Evolutionary conservation across 495 filamentous ascomycete species (phyloP).

Genomic region (Clavariopsis aquatica): DNA sequence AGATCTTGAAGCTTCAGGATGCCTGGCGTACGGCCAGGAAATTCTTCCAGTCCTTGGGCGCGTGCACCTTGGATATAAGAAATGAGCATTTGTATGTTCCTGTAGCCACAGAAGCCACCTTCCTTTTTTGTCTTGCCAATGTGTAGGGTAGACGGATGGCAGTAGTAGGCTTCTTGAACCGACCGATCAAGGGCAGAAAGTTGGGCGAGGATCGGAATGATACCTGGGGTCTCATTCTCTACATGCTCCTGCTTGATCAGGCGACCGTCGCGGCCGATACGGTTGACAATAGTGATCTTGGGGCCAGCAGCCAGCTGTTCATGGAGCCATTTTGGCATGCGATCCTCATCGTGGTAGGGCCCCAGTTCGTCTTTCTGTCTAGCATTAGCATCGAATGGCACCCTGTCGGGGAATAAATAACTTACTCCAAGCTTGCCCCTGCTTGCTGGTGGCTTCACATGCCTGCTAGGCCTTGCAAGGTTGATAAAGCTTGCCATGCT

Average conservation of each 20-base stretch:
- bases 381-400: background rate
- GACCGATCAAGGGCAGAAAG: constrained; percentile 67
- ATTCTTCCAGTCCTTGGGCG: constrained; percentile 58
- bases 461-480: constrained; percentile 24
- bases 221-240: constrained; percentile 64
- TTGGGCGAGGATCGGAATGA: constrained; percentile 73
- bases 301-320: constrained; percentile 66
- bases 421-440: constrained; percentile 19
- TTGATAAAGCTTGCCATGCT: constrained; percentile 36
- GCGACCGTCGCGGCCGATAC: constrained; percentile 55
- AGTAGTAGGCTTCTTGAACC: constrained; percentile 73
- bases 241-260: constrained; percentile 50
- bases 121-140: constrained; percentile 78
- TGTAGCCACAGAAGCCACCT: constrained; percentile 95
- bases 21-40: constrained; percentile 61
- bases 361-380: constrained; percentile 70
- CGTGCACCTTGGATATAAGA: constrained; percentile 69
- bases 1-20: constrained; percentile 83
- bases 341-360: constrained; percentile 79
- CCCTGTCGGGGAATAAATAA: background rate
- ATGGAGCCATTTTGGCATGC: constrained; percentile 82
- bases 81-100: constrained; percentile 92
- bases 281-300: constrained; percentile 57
- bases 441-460: constrained; percentile 12
- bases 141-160: constrained; percentile 73